These are phyloP conservation scores for Termitomyces titanicus DNA, from an alignment of 768 basidiomycete species.

Conservation along the genomic window DNA sequence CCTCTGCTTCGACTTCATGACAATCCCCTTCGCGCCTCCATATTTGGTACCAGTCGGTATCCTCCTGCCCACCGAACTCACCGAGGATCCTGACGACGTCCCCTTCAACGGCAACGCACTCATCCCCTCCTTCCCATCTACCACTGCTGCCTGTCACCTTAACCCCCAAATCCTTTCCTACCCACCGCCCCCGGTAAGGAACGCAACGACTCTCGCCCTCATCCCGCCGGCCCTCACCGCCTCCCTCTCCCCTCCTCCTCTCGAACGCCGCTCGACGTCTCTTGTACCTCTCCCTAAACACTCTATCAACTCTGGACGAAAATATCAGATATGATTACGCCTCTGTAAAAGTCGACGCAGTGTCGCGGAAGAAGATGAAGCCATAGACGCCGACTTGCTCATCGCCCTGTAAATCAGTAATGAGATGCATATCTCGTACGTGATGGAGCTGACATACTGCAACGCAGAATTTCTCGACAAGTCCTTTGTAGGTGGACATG, in stretches of 20 bases:
- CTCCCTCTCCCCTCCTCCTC: constrained; percentile 55
- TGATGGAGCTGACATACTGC: constrained; percentile 34
- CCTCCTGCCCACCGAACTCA: neutral
- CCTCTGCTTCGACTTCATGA: neutral
- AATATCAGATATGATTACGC: constrained; percentile 72
- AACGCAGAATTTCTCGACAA: constrained; percentile 54
- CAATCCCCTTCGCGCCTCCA: neutral
- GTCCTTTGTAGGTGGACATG: constrained; percentile 37
- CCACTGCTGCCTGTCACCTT: too few species aligned
- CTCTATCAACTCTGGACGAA: constrained; percentile 77
- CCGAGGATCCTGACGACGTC: neutral
- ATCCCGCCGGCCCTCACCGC: neutral
- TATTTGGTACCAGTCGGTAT: neutral
- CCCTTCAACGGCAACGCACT: too few species aligned
- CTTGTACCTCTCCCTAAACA: constrained; percentile 90
- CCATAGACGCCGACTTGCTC: constrained; percentile 55
- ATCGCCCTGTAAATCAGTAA: constrained; percentile 32
- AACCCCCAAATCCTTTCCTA: too few species aligned
- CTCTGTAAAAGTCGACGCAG: constrained; percentile 18
- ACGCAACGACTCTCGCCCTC: too few species aligned
- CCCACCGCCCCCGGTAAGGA: too few species aligned
- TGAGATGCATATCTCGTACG: neutral
- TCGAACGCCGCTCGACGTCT: constrained; percentile 89
- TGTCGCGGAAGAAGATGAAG: constrained; percentile 54
- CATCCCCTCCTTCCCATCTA: too few species aligned